A percentile compares a stretch with the other conserved stretches of the same genome.
phyloP scores from a whole-genome alignment of 2,329 filamentous ascomycete species.

The Beauveria sp. region DNA sequence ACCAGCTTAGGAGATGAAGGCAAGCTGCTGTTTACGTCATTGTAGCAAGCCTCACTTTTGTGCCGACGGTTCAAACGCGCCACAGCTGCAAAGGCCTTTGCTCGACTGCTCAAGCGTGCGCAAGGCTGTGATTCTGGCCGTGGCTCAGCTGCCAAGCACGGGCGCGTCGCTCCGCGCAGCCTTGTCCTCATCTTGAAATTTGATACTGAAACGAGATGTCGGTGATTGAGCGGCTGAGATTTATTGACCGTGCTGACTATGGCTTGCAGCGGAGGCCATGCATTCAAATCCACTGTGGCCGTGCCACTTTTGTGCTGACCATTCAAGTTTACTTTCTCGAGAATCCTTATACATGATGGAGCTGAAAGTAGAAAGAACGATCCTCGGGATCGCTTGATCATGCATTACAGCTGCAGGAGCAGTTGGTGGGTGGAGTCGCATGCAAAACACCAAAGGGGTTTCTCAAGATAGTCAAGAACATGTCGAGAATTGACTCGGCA shows the following conservation, averaged over 20 bases:
- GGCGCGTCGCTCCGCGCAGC: not conserved
- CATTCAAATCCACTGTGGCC: not conserved
- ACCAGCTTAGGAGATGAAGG: no score
- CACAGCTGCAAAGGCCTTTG: no score
- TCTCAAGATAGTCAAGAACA: not conserved
- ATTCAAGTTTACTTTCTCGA: not conserved
- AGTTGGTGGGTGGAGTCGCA: not conserved
- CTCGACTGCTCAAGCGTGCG: no score
- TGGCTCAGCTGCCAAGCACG: not conserved
- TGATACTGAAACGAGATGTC: not conserved
- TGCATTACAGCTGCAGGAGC: not conserved
- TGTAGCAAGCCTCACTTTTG: not conserved
- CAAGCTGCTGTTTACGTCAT: not conserved
- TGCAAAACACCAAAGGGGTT: not conserved
- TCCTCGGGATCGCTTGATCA: no score
- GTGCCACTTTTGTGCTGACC: not conserved
- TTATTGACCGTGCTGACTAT: not conserved
- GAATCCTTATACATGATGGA: not conserved
- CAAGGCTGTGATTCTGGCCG: not conserved
- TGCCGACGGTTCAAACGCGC: no score
- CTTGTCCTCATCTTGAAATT: not conserved
- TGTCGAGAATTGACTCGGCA: not conserved
- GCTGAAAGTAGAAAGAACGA: not conserved
- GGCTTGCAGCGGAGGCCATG: not conserved
- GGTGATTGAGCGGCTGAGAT: not conserved